Conservation (phyloP, 2,329 filamentous ascomycete genomes). For the Epichloe festucae region DNA sequence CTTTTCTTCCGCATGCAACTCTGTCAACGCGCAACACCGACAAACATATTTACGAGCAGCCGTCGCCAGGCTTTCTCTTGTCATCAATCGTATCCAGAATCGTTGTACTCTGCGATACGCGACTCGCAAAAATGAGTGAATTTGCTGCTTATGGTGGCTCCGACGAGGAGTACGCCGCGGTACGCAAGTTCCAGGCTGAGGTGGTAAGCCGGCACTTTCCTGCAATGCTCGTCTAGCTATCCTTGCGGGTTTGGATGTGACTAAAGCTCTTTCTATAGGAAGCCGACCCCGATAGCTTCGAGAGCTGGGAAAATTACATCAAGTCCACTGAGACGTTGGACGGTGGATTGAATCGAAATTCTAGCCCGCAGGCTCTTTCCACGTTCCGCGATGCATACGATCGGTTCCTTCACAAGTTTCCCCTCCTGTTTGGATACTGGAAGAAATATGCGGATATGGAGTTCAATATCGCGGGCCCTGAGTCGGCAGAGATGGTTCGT, state of each 20-base stretch:
- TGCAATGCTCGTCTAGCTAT: background rate
- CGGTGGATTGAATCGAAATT: conserved; percentile 90
- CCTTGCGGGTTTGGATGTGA: too few species aligned
- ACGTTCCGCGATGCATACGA: conserved; percentile 82
- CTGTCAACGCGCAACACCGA: background rate
- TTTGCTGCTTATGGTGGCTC: conserved; percentile 56
- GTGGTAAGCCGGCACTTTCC: conserved; percentile 41
- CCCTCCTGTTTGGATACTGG: conserved; percentile 95
- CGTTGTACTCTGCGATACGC: conserved; percentile 1
- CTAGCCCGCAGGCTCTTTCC: conserved; percentile 82
- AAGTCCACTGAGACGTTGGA: conserved; percentile 73
- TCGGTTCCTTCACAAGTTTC: conserved; percentile 85
- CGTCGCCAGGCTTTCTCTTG: background rate
- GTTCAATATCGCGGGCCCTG: conserved; percentile 91
- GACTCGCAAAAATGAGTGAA: conserved; percentile 47
- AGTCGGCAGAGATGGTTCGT: conserved; percentile 88
- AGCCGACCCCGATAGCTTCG: conserved; percentile 76
- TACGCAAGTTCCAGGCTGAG: conserved; percentile 65
- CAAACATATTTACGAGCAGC: background rate
- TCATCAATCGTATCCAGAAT: background rate
- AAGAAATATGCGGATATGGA: conserved; percentile 98
- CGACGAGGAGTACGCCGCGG: conserved; percentile 71
- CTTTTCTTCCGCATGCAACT: conserved; percentile 1
- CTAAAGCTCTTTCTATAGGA: conserved; percentile 27
- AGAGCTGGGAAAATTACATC: conserved; percentile 87